Conservation (phyloP, 2,329 filamentous ascomycete genomes). For the Neurospora sp. region DNA sequence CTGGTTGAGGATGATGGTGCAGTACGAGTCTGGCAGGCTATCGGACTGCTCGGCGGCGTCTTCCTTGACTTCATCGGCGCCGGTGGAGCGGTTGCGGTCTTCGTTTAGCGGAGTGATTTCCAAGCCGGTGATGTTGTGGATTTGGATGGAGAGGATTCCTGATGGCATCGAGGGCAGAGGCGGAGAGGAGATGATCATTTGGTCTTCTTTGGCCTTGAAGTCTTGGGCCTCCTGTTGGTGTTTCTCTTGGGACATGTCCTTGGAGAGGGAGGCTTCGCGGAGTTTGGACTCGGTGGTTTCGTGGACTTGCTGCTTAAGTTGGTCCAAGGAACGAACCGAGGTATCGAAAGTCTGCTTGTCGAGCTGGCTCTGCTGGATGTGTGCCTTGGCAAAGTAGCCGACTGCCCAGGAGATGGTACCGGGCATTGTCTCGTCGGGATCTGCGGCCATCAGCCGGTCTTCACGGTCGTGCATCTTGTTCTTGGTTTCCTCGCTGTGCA, state of each 20-base stretch:
- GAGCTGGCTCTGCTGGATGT: slow-evolving; percentile 53
- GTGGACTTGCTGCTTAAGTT: slow-evolving; percentile 49
- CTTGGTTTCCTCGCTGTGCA: slow-evolving; percentile 47
- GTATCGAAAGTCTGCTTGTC: slow-evolving; percentile 49
- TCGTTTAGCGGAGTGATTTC: slow-evolving; percentile 53
- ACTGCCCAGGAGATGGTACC: slow-evolving; percentile 61
- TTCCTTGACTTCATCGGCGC: slow-evolving; percentile 37
- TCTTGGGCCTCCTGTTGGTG: slow-evolving; percentile 61
- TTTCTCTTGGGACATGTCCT: slow-evolving; percentile 48
- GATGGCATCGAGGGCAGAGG: slow-evolving; percentile 52
- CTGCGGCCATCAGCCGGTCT: slow-evolving; percentile 57
- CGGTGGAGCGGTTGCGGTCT: slow-evolving; percentile 36
- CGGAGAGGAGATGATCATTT: slow-evolving; percentile 58
- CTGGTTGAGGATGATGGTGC: slow-evolving; percentile 65
- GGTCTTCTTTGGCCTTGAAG: slow-evolving; percentile 48
- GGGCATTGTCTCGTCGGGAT: slow-evolving; percentile 57
- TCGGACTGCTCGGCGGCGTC: slow-evolving; percentile 53
- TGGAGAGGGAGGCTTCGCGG: slow-evolving; percentile 49
- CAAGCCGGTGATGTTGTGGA: slow-evolving; percentile 63
- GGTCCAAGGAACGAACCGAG: slow-evolving; percentile 44
- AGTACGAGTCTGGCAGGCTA: slow-evolving; percentile 60
- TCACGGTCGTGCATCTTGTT: slow-evolving; percentile 53
- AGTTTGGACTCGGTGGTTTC: slow-evolving; percentile 50
- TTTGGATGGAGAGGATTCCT: slow-evolving; percentile 60
- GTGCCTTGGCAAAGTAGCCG: slow-evolving; percentile 60